phyloP scores from a whole-genome alignment of 2,329 filamentous ascomycete species.

The Aspergillus thermomutatus region DNA sequence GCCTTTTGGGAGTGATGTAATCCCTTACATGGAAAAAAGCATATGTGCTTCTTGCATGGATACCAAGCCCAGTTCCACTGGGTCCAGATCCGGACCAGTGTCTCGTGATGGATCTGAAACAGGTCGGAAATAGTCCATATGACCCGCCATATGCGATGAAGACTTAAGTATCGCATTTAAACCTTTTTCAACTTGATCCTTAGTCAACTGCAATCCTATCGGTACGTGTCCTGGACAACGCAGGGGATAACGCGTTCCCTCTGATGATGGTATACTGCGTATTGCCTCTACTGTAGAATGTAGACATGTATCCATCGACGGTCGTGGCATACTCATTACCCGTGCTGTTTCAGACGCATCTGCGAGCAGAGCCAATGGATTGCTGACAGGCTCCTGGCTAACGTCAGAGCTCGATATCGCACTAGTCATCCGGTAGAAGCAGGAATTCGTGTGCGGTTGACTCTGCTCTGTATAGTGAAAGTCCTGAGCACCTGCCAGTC shows the following conservation, averaged over 20 bases:
- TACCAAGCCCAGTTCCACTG: conserved; percentile 26
- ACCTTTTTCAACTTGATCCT: conserved; percentile 17
- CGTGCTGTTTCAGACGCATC: conserved; percentile 23
- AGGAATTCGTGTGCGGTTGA: no score
- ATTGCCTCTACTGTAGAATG: no score
- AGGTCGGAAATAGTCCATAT: conserved; percentile 23
- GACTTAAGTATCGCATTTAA: conserved; percentile 16
- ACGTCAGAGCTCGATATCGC: no score
- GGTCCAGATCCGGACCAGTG: conserved; percentile 26
- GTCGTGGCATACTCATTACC: conserved; percentile 4
- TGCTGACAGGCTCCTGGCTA: conserved; percentile 21
- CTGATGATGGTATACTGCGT: no score
- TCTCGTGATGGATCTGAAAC: conserved; percentile 15
- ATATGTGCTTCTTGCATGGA: conserved; percentile 25
- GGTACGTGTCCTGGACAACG: conserved; percentile 21
- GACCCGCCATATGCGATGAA: conserved; percentile 3
- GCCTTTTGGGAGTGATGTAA: neutral
- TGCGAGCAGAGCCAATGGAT: conserved; percentile 26
- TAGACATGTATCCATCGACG: neutral
- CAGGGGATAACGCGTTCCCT: conserved; percentile 7
- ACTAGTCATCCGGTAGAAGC: no score
- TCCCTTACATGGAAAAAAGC: conserved; percentile 24
- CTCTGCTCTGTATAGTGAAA: neutral
- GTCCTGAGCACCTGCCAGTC: no score
- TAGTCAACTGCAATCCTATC: conserved; percentile 19